Evolutionary conservation across 2,329 filamentous ascomycete genomes (phyloP), one percentile per base, ranked within the genome.

Genomic region (Pezicula carpinea): DNA sequence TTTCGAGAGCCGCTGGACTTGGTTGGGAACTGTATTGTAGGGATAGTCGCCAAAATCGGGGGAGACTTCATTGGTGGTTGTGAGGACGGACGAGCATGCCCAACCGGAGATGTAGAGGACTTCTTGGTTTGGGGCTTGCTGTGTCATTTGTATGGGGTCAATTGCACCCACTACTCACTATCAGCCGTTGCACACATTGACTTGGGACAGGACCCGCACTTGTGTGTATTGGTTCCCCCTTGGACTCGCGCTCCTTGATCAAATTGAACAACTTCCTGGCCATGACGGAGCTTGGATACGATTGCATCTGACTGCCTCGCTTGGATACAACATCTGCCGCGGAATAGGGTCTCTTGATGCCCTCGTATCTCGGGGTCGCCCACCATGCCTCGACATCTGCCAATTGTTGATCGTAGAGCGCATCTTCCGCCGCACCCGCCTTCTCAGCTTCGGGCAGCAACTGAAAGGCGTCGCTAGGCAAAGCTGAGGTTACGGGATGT

Each of bases 61-160:
- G 0, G 90, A 96, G 22, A 99, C 93, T 67, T 99, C 93, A 71
- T 99, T 97, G 32, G 93, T 97, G 8, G 83, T 85, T 4, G 92
- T 97, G 39, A 99, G 75, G 17, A 96, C 81, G 0, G 90, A 92
- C 0, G 92, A 97, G 70, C 93, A 97, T 5, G 93, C 93, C 93
- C 93, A 99, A 52, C 93, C 93, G 1, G 91, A 96, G 53, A 99
- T 77, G 69, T 99, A 99, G 39, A 99, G 78, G 15, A 96, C 87
- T 66, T 99, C 92, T 66, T 97, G 93, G 70, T 97, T 88, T 5
- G 88, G 81, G 14, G 93, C 93, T 73, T 97, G 93, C 68, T 99
- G 93, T 41, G 93, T 96, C 93, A 99, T 97, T 71, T 99, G 93
- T 10, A 97, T 83, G n/a, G 93, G 93, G 64, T 99, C 93, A 69